Conservation (phyloP, 148 eudicot species). For the Drosera capensis region DNA sequence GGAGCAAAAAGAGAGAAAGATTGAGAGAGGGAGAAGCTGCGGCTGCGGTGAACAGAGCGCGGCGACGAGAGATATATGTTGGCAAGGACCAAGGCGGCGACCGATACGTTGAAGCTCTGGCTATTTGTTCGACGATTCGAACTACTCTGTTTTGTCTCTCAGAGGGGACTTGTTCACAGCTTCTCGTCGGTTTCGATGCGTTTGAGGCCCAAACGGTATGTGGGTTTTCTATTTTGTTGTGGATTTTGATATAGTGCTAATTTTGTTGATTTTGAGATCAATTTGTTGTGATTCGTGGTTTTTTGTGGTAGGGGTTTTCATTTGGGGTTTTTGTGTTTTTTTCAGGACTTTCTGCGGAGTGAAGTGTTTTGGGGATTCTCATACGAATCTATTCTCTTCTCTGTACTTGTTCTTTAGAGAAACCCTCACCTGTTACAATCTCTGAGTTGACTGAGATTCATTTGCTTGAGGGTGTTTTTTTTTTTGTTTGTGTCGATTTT, state of each 20-base stretch:
- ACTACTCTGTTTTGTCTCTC: neutral
- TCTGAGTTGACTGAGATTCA: neutral
- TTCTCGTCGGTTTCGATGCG: neutral
- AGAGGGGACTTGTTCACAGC: neutral
- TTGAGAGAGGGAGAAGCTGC: neutral
- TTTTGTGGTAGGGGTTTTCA: neutral
- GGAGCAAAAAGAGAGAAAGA: too few species aligned
- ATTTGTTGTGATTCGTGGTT: neutral
- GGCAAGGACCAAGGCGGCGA: neutral
- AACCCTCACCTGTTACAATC: neutral
- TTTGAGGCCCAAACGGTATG: neutral
- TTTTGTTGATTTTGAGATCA: neutral
- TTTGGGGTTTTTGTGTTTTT: slow-evolving; percentile 5
- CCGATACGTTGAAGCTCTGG: neutral
- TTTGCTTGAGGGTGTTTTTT: neutral
- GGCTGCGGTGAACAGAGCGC: neutral
- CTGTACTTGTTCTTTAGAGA: slow-evolving; percentile 14
- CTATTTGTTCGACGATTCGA: neutral
- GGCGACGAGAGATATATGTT: neutral
- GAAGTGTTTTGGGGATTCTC: slow-evolving; percentile 24
- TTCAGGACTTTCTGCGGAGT: slow-evolving; percentile 39
- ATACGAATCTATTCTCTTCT: slow-evolving; percentile 10
- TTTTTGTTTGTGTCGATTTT: neutral
- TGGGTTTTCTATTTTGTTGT: neutral
- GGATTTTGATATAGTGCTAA: neutral